Conservation (phyloP, 768 basidiomycete genomes). For the Lactarius trivialis region DNA sequence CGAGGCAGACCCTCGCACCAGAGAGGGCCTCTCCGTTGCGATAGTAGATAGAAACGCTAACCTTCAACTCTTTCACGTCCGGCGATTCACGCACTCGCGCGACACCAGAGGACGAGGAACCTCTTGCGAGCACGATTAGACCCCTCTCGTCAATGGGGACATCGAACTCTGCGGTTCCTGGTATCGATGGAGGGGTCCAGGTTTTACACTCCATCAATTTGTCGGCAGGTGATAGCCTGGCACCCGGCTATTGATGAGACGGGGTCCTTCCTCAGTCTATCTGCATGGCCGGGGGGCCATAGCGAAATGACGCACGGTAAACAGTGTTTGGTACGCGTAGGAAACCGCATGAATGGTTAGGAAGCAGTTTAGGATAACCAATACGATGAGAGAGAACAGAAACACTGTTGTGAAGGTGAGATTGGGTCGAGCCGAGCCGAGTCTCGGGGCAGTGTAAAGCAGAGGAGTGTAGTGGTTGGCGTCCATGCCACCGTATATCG, state of each 20-base stretch:
- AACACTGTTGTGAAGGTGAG: neutral
- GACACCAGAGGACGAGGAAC: constrained; percentile 9
- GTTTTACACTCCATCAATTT: neutral
- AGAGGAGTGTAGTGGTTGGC: neutral
- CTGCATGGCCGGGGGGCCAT: neutral
- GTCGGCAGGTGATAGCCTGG: neutral
- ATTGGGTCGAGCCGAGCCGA: neutral
- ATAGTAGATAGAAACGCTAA: constrained; percentile 1
- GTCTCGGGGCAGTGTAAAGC: neutral
- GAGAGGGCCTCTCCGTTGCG: neutral
- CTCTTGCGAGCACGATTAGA: neutral
- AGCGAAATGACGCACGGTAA: neutral
- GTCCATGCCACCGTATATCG: neutral
- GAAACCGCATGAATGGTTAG: neutral
- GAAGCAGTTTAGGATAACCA: constrained; percentile 1
- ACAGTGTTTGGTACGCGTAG: constrained; percentile 3
- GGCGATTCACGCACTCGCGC: constrained; percentile 1
- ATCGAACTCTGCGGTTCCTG: neutral
- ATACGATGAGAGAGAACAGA: neutral
- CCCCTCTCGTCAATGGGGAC: constrained; percentile 2
- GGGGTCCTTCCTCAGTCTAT: neutral
- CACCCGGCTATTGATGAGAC: neutral
- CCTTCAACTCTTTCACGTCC: constrained; percentile 4
- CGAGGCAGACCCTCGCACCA: neutral
- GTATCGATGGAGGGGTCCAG: neutral